Conservation (phyloP, 345 rosid species). For the Clarkia xantiana region DNA sequence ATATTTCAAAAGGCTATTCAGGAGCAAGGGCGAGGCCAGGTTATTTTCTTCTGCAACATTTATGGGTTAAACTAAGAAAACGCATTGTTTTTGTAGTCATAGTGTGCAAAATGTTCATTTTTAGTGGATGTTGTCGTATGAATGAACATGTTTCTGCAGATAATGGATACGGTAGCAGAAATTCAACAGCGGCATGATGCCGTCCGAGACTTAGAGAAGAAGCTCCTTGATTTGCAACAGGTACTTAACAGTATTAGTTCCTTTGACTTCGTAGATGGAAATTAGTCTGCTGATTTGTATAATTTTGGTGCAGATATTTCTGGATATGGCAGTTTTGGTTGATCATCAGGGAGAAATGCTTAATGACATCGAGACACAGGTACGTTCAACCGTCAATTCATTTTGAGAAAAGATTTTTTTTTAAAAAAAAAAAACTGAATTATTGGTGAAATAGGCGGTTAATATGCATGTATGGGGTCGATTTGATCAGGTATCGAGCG, state of each 20-base stretch:
- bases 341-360: slow-evolving; percentile 93
- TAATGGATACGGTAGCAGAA: slow-evolving; percentile 89
- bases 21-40: slow-evolving; percentile 95
- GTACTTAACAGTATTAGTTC: slow-evolving; percentile 19
- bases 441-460: no score
- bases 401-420: no score
- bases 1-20: slow-evolving; percentile 80
- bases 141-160: slow-evolving; percentile 21
- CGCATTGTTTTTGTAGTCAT: no score
- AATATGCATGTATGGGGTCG: no score
- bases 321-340: slow-evolving; percentile 91
- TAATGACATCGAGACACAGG: slow-evolving; percentile 85
- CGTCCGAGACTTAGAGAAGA: slow-evolving; percentile 72
- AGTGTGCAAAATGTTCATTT: no score
- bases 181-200: slow-evolving; percentile 98
- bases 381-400: slow-evolving; percentile 12
- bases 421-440: no score
- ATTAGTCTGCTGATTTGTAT: no score
- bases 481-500: slow-evolving; percentile 57
- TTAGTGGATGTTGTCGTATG: no score
- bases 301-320: slow-evolving; percentile 45
- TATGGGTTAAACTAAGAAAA: no score
- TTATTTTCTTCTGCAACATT: slow-evolving; percentile 8
- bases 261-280: no score
- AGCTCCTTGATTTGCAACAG: slow-evolving; percentile 87